These are phyloP conservation scores for Geotrichum citri-aurantii DNA, from an alignment of 1,139 yeast genomes.

Conservation along the genomic window DNA sequence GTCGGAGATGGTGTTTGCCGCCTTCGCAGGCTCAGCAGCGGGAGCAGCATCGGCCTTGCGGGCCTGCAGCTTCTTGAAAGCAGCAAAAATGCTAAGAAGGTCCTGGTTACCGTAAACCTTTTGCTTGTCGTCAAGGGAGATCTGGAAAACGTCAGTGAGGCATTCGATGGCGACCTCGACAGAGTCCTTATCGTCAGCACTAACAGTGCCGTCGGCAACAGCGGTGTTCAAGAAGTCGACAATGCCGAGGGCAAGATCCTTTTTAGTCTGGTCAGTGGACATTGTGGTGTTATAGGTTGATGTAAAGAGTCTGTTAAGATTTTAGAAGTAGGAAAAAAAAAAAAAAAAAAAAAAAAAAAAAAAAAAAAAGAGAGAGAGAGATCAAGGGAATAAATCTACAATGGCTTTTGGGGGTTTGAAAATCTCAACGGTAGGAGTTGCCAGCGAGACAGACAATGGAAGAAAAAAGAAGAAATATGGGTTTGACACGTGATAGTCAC, in stretches of 20 bases:
- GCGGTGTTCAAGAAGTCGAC: slow-evolving; percentile 63
- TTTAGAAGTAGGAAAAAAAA: no score
- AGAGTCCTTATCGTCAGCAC: slow-evolving; percentile 83
- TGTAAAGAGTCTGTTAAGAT: background rate
- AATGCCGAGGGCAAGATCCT: slow-evolving; percentile 71
- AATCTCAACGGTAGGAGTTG: background rate
- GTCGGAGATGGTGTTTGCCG: slow-evolving; percentile 44
- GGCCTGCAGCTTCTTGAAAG: slow-evolving; percentile 27
- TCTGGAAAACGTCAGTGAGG: slow-evolving; percentile 79
- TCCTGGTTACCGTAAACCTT: slow-evolving; percentile 45
- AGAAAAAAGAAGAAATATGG: background rate
- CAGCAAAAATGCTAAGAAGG: slow-evolving; percentile 30
- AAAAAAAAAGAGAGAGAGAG: background rate
- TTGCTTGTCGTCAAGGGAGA: slow-evolving; percentile 43
- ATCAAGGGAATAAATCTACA: background rate
- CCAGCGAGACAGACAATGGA: background rate
- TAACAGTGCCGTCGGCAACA: slow-evolving; percentile 56
- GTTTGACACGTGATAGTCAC: background rate
- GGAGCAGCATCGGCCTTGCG: slow-evolving; percentile 24
- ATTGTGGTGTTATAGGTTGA: slow-evolving; percentile 2
- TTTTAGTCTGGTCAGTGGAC: slow-evolving; percentile 31
- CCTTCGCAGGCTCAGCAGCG: slow-evolving; percentile 20
- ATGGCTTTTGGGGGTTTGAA: background rate
- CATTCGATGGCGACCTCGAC: slow-evolving; percentile 93
- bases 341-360: background rate